Evolutionary conservation across 1,284 basidiomycete species (phyloP).

Genomic region (Quambalaria eucalypti): DNA sequence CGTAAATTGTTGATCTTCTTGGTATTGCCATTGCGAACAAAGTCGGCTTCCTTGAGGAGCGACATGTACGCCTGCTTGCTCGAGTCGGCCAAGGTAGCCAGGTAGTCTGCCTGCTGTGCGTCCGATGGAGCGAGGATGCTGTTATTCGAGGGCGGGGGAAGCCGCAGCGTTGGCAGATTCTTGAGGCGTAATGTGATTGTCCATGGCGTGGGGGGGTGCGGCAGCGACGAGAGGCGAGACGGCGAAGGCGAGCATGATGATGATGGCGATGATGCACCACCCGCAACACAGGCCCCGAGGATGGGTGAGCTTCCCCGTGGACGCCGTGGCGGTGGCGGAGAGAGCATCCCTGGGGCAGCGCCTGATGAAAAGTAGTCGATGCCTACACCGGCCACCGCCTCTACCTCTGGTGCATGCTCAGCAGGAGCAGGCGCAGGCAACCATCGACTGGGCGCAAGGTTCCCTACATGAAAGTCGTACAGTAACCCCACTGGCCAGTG

Average conservation of each 20-base stretch:
- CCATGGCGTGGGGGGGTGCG: slow-evolving; percentile 17
- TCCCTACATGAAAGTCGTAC: slow-evolving; percentile 29
- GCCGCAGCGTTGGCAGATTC: slow-evolving; percentile 25
- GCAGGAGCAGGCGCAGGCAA: too few relatives aligned
- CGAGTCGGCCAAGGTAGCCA: neutral
- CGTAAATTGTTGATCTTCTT: slow-evolving; percentile 31
- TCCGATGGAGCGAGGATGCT: neutral
- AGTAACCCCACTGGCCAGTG: slow-evolving; percentile 39
- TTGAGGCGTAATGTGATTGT: slow-evolving; percentile 21
- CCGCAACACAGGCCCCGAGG: too few relatives aligned
- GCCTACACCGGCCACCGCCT: too few relatives aligned
- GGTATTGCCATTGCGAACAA: slow-evolving; percentile 35
- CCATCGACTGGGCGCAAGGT: slow-evolving; percentile 20
- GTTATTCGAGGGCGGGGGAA: slow-evolving; percentile 2
- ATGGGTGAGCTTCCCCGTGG: too few relatives aligned
- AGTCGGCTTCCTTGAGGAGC: slow-evolving; percentile 40
- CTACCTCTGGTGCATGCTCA: too few relatives aligned
- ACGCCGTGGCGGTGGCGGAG: slow-evolving; percentile 17
- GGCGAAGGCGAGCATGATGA: too few relatives aligned
- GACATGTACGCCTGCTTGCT: slow-evolving; percentile 23
- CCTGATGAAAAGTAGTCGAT: too few relatives aligned
- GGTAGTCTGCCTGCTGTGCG: neutral
- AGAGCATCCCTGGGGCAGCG: too few relatives aligned
- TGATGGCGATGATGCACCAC: too few relatives aligned
- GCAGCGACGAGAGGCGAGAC: neutral